Percentiles rank a stretch among this genome's conserved stretches.
Evolutionary conservation across 2,329 filamentous ascomycete species (phyloP).

Genomic region (Aspergillus pseudonomiae): DNA sequence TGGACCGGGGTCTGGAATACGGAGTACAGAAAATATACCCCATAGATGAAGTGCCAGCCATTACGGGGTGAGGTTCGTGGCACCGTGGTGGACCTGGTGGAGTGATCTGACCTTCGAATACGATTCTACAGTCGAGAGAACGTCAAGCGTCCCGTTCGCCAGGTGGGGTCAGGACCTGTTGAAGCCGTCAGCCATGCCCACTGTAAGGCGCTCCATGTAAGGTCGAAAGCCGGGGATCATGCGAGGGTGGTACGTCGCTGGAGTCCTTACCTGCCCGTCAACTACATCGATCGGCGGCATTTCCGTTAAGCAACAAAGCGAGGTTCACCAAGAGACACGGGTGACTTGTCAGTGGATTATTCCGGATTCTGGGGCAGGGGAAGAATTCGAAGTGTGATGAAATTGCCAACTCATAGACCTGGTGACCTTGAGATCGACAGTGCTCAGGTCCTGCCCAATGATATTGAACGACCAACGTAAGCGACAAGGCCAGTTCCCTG

Average conservation of each 20-base stretch:
- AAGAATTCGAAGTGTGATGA: conserved; percentile 22
- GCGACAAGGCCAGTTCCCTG: conserved; percentile 1
- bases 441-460: conserved; percentile 14
- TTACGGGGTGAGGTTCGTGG: neutral
- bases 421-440: conserved; percentile 39
- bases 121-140: conserved; percentile 8
- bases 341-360: conserved; percentile 20
- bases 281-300: conserved; percentile 12
- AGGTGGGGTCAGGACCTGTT: neutral
- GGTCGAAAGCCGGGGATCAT: neutral
- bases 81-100: conserved; percentile 2
- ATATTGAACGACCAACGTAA: neutral
- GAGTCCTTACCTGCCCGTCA: neutral
- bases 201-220: conserved; percentile 1
- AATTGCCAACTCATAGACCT: conserved; percentile 41
- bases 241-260: neutral
- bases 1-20: conserved; percentile 10
- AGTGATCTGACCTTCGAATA: conserved; percentile 12
- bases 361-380: conserved; percentile 12
- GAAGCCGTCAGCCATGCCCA: neutral
- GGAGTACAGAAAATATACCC: neutral
- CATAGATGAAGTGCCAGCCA: neutral
- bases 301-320: conserved; percentile 7
- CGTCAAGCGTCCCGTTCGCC: neutral
- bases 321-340: conserved; percentile 14